Evolutionary conservation across 2,329 filamentous ascomycete genomes (phyloP).

Genomic region (Penicillium sp.): DNA sequence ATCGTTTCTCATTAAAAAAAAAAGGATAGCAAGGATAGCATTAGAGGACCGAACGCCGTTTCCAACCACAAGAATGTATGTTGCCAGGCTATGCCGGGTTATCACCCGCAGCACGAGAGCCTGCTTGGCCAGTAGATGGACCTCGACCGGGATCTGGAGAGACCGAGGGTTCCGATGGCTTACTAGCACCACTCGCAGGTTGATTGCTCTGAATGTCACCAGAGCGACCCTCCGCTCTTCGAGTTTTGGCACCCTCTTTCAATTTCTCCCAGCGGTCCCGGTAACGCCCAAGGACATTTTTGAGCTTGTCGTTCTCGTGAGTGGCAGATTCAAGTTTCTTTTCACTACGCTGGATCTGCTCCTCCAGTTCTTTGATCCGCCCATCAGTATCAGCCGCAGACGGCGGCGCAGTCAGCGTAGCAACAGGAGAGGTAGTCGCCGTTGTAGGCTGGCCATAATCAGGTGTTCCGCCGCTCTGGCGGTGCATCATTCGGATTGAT

Average conservation of each 20-base stretch:
- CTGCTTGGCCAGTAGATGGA: background rate
- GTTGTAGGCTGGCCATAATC: conserved; percentile 34
- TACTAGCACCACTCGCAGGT: background rate
- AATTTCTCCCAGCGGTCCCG: conserved; percentile 66
- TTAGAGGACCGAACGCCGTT: background rate
- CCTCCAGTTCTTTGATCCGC: conserved; percentile 65
- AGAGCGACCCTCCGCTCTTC: conserved; percentile 28
- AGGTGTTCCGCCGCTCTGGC: conserved; percentile 33
- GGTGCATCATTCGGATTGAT: conserved; percentile 59
- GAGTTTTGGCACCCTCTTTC: conserved; percentile 59
- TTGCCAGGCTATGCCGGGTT: background rate
- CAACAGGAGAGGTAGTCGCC: conserved; percentile 24
- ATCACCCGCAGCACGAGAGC: background rate
- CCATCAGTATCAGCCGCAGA: conserved; percentile 44
- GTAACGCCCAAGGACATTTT: conserved; percentile 55
- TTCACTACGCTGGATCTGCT: conserved; percentile 57
- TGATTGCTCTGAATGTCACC: conserved; percentile 13
- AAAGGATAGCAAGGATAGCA: too few species aligned
- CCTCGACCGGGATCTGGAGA: conserved; percentile 11
- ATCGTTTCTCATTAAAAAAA: background rate
- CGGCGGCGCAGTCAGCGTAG: conserved; percentile 17
- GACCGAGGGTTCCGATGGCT: conserved; percentile 7
- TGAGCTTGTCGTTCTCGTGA: conserved; percentile 60
- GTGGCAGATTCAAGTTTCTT: conserved; percentile 63
- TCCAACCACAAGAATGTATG: background rate